Conservation (phyloP, 2,329 filamentous ascomycete species). For the Venturia carpophila region DNA sequence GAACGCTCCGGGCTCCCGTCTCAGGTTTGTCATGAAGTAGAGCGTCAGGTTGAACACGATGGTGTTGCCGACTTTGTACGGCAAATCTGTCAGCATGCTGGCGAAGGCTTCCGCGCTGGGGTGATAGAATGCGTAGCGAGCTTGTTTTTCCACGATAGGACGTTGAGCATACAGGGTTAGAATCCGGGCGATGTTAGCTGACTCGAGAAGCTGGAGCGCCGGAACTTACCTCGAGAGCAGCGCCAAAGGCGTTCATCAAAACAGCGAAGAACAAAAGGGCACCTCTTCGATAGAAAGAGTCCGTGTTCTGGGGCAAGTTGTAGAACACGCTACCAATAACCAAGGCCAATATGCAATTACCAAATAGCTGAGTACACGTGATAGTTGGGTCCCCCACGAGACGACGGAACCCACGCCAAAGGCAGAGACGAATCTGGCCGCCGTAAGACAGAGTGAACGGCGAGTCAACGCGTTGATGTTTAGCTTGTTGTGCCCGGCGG, state of each 20-base stretch:
- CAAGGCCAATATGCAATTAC: constrained; percentile 67
- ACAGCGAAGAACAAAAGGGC: constrained; percentile 82
- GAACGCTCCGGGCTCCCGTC: constrained; percentile 65
- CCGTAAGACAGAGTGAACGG: constrained; percentile 73
- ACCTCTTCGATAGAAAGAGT: constrained; percentile 70
- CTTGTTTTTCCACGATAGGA: constrained; percentile 85
- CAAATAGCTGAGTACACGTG: constrained; percentile 59
- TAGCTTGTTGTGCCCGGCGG: constrained; percentile 40
- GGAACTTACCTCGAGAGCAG: constrained; percentile 58
- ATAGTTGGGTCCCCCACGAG: constrained; percentile 69
- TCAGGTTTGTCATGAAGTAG: constrained; percentile 82
- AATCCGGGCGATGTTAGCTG: constrained; percentile 45
- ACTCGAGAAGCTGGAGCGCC: not conserved
- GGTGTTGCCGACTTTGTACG: constrained; percentile 69
- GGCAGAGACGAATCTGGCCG: constrained; percentile 70
- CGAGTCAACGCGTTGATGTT: constrained; percentile 53
- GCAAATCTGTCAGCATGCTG: constrained; percentile 79
- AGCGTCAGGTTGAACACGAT: constrained; percentile 71
- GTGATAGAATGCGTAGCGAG: constrained; percentile 80
- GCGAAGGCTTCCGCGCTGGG: constrained; percentile 81
- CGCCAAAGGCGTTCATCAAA: constrained; percentile 76
- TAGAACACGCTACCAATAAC: constrained; percentile 77
- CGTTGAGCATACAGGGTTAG: constrained; percentile 80
- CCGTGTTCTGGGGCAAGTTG: constrained; percentile 57
- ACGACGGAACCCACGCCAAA: constrained; percentile 72